Evolutionary conservation across 495 filamentous ascomycete genomes (phyloP).

Genomic region (Tuber melanosporum): DNA sequence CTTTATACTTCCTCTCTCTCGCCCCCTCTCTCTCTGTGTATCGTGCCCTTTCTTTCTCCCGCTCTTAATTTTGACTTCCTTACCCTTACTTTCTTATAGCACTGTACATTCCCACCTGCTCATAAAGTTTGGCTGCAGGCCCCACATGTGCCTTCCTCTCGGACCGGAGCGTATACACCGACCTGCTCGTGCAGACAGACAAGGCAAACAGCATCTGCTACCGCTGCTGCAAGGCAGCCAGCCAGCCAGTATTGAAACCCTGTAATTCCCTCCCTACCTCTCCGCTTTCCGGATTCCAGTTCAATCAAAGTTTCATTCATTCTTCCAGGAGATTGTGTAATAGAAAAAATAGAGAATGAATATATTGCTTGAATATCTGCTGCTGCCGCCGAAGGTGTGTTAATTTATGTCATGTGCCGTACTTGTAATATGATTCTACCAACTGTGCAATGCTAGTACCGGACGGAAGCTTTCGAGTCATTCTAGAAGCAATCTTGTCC

Average conservation of each 20-base stretch:
- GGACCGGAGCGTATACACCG: background rate
- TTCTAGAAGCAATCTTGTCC: background rate
- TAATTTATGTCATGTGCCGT: background rate
- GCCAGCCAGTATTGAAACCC: slow-evolving; percentile 22
- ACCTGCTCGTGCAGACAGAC: background rate
- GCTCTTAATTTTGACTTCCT: background rate
- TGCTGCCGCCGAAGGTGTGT: background rate
- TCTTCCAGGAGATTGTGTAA: background rate
- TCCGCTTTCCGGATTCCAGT: slow-evolving; percentile 33
- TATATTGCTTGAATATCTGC: background rate
- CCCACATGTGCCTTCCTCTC: background rate
- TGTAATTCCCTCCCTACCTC: slow-evolving; percentile 14
- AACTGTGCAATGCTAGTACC: background rate
- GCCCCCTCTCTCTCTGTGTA: background rate
- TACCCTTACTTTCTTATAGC: background rate
- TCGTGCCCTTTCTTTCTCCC: background rate
- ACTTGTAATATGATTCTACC: background rate
- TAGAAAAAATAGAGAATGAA: slow-evolving; percentile 2
- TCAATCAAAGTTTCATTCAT: background rate
- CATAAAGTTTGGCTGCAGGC: background rate
- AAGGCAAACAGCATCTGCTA: background rate
- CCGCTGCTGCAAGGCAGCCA: background rate
- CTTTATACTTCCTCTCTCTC: background rate
- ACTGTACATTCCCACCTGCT: background rate
- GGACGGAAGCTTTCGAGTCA: background rate